A percentile compares a stretch with the other conserved stretches of the same genome.
phyloP scores from a whole-genome alignment of 1,139 yeast species.

The Geotrichum aggregatum region DNA sequence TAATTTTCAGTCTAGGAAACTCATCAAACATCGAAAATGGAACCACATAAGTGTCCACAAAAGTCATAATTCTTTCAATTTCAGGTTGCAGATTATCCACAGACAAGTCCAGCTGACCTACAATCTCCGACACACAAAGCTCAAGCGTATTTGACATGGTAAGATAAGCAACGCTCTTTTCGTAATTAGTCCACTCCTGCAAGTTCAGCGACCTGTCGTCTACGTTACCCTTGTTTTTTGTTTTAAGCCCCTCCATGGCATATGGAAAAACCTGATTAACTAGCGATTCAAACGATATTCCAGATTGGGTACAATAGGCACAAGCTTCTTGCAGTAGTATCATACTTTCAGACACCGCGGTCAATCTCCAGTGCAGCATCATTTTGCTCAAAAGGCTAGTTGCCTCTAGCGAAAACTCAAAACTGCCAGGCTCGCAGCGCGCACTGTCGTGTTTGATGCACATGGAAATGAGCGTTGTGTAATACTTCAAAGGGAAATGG shows the following conservation, averaged over 20 bases:
- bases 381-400: conserved; percentile 7
- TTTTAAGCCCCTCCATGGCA: conserved; percentile 7
- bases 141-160: conserved; percentile 6
- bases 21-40: conserved; percentile 11
- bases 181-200: conserved; percentile 10
- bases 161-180: conserved; percentile 10
- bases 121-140: conserved; percentile 5
- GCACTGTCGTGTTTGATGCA: conserved; percentile 6
- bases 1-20: conserved; percentile 8
- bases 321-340: conserved; percentile 6
- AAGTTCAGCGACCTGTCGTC: background rate
- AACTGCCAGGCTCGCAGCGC: background rate
- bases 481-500: conserved; percentile 7
- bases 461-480: conserved; percentile 2
- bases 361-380: conserved; percentile 11
- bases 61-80: background rate
- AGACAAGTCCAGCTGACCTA: conserved; percentile 5
- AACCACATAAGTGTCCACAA: conserved; percentile 4
- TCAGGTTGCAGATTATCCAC: background rate
- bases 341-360: conserved; percentile 10
- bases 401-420: conserved; percentile 2
- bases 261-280: conserved; percentile 5
- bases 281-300: conserved; percentile 3
- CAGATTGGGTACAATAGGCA: background rate
- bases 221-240: background rate